Evolutionary conservation across 2,329 filamentous ascomycete genomes (phyloP), one percentile per base, ranked within the genome.

Genomic region (Aspergillus fructus): DNA sequence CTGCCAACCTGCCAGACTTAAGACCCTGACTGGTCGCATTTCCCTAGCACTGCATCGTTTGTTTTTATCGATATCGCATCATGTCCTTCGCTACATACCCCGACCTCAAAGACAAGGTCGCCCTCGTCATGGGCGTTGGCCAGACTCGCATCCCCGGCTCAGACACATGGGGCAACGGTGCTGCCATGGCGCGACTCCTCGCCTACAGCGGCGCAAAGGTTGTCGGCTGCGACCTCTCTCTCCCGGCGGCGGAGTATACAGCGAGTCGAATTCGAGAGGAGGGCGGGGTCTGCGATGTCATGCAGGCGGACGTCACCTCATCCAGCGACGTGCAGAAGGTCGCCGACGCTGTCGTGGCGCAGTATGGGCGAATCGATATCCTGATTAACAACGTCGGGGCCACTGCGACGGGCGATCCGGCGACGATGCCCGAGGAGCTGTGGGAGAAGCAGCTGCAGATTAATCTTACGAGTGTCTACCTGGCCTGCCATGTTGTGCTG

Each of bases 331-430:
- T 85, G 65, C 80, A 83, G 59, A 49, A 47, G 1, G 66, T 86
- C 0, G 78, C 87, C 3, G 77, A 82, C 34, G 76, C 78, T 0
- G 85, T 83, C 45, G 64, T 84, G 17, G 66, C 73, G 0, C 79
- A 78, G 40, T 78, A 85, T 59, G 82, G 83, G 8, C 77, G 81
- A 5, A 81, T 86, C 53, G 85, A 87, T 60, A 82, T 87, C 21
- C 71, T 87, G 0, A 67, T 88, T 15, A 85, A 85, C 61, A 86
- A 86, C 52, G 84, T 86, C 3, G 85, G 85, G 2, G 78, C 78
- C 52, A 82, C 79, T 0, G 82, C 85, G 57, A 78, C 77, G 0
- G 83, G 83, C 0, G 75, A 76, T 30, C 79, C 83, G 0, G 82
- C 77, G 0, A 70, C 67, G 0, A 79, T 85, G 74, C 46, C 55